Conservation (phyloP, 495 filamentous ascomycete species). For the Xylaria sp. region DNA sequence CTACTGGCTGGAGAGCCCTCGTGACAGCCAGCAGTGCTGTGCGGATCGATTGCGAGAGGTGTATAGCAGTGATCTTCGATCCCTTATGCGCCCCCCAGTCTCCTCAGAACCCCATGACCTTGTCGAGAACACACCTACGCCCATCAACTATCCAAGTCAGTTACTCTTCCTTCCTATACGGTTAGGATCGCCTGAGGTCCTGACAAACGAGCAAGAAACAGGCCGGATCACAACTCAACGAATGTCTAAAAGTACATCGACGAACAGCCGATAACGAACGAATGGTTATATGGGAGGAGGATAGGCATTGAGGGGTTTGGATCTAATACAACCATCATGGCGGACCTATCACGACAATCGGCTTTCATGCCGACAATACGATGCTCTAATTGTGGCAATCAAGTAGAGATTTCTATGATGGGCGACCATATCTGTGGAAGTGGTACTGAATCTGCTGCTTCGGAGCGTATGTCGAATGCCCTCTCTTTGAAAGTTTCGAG, state of each 20-base stretch:
- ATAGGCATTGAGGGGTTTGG: neutral
- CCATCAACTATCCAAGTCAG: neutral
- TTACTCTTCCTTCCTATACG: neutral
- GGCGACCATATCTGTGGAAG: conserved; percentile 82
- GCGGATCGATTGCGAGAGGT: neutral
- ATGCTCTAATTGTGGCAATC: conserved; percentile 85
- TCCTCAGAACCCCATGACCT: conserved; percentile 14
- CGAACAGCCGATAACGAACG: conserved; percentile 26
- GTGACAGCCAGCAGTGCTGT: conserved; percentile 2
- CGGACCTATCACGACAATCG: conserved; percentile 61
- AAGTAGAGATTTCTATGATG: conserved; percentile 91
- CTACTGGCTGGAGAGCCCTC: conserved; percentile 12
- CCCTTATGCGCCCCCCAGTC: conserved; percentile 2
- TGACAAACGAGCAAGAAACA: conserved; percentile 10
- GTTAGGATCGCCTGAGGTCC: neutral
- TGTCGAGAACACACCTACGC: neutral
- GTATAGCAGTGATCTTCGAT: conserved; percentile 20
- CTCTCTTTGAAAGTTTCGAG: conserved; percentile 10
- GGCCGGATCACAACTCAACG: conserved; percentile 25
- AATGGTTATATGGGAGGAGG: conserved; percentile 29
- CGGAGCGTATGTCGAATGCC: conserved; percentile 46
- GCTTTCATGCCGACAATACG: conserved; percentile 90
- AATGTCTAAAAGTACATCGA: conserved; percentile 27
- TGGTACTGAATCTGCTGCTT: conserved; percentile 41
- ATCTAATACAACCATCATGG: conserved; percentile 45